Base-by-base conservation (phyloP, 495 filamentous ascomycete species). In the Massariosphaeria phaeospora region DNA sequence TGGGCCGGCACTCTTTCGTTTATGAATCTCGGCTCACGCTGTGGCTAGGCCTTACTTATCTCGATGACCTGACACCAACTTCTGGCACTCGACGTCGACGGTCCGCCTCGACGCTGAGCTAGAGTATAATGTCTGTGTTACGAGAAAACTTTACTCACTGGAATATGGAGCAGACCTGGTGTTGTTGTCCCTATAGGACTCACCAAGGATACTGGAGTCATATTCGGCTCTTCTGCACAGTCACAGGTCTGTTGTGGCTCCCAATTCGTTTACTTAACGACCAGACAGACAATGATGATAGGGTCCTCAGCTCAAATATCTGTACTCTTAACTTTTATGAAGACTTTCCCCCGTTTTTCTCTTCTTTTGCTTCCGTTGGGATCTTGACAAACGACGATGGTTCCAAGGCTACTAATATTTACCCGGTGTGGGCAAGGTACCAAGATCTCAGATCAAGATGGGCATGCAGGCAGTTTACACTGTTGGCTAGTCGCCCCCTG, bases 271-370 rank as follows among this genome's bases (percentile, higher is more conserved):
- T 40, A 21, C 24, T n/a, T n/a, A 40, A 5, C 38, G 8, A n/a
- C 29, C 42, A n/a, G n/a, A n/a, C n/a, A n/a, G n/a, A n/a, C n/a
- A n/a, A n/a, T n/a, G n/a, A n/a, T n/a, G n/a, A n/a, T n/a, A n/a
- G n/a, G n/a, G n/a, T n/a, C n/a, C n/a, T n/a, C n/a, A n/a, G n/a
- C n/a, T 2, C 15, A n/a, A 40, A 2, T 8, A 3, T 36, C 46
- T 49, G 46, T 49, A 49, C 39, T 24, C 46, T 49, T 36, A 27
- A 21, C n/a, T 43, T 49, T 39, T 33, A 49, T 36, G 46, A 49
- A 26, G 34, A 36, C 30, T 24, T 24, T 49, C 8, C 30, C n/a
- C 20, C 18, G 17, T 24, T 36, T 38, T 27, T 39, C 34, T 49
- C 34, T 31, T 49, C 46, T 36, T 23, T 26, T 23, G 26, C 30